Evolutionary conservation across 495 filamentous ascomycete genomes (phyloP), one percentile per base, ranked within the genome.

Genomic region (Lasiosphaeria hispida): DNA sequence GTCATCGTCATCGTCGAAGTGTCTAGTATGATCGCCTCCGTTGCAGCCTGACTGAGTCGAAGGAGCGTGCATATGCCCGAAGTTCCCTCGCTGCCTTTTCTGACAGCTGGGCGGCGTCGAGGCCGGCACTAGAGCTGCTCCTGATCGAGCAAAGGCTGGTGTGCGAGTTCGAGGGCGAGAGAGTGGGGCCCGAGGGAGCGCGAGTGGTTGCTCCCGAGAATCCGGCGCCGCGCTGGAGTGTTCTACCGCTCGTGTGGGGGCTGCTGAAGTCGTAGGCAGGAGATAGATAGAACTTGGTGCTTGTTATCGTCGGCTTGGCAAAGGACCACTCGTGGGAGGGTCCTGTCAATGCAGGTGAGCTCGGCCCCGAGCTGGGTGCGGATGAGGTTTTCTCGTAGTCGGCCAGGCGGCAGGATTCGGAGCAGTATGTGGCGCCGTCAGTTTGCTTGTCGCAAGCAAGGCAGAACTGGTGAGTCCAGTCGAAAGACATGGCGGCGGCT

Each of bases 401-500:
- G 51, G 90, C 88, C 43, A 97, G 79, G 41, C 91, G 84, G 78
- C 93, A 97, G 19, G 88, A 84, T 77, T 97, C 92, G 23, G 91
- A 96, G 84, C 93, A 97, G 76, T 96, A 97, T 64, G 82, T 84
- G 59, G 82, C 82, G 59, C 87, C 88, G 49, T 83, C 81, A 55
- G 87, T 94, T 73, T 96, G 90, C 71, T 85, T 85, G 74, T 97
- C 93, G 80, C 93, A 97, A 79, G 87, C 86, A 58, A 97, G 85
- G 77, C 93, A 97, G 83, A 89, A 96, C 72, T 96, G 90, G 62
- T 85, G 88, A 61, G 87, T 91, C 91, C 93, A 97, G 62, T 88
- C 83, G 77, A 86, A 86, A 64, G 77, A 79, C 77, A 82, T 80
- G 63, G 69, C 77, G 69, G 42, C 50, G 49, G 54, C 35, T 40